phyloP scores from a whole-genome alignment of 176 grass and related monocot genomes.

The Stipa capillata region DNA sequence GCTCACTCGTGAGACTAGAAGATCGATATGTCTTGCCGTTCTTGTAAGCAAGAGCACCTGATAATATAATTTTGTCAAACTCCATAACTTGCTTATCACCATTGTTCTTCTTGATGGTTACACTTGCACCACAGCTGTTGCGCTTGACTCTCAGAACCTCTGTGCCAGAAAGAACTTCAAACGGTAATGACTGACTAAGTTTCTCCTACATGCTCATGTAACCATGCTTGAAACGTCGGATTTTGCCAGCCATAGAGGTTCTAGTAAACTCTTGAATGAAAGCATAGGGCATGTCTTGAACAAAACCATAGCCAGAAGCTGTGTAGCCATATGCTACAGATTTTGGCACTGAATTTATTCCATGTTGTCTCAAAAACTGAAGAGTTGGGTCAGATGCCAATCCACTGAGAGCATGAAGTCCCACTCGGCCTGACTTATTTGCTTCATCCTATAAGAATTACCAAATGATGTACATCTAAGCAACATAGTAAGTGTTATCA shows the following conservation, averaged over 20 bases:
- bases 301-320: conserved; percentile 76
- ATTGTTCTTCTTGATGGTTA: conserved; percentile 35
- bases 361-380: conserved; percentile 50
- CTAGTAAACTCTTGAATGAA: conserved; percentile 78
- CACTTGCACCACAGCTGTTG: conserved; percentile 8
- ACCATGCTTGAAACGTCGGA: conserved; percentile 56
- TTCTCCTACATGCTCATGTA: conserved; percentile 73
- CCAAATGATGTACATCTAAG: not conserved
- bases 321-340: conserved; percentile 75
- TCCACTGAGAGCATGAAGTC: conserved; percentile 44
- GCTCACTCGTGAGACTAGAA: conserved; percentile 38
- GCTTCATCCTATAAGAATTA: conserved; percentile 55
- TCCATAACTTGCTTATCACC: conserved; percentile 36
- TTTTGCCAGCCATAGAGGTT: conserved; percentile 78
- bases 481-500: not conserved
- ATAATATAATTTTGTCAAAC: conserved; percentile 72
- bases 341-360: conserved; percentile 62
- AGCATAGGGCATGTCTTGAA: conserved; percentile 86
- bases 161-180: conserved; percentile 42
- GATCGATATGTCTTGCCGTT: conserved; percentile 65
- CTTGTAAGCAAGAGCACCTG: conserved; percentile 52
- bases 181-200: conserved; percentile 59
- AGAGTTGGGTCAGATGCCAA: conserved; percentile 55
- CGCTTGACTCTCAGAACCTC: conserved; percentile 49
- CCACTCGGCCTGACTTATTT: conserved; percentile 37